Conservation (phyloP, 2,329 filamentous ascomycete species). For the Xylariaceae sp. region DNA sequence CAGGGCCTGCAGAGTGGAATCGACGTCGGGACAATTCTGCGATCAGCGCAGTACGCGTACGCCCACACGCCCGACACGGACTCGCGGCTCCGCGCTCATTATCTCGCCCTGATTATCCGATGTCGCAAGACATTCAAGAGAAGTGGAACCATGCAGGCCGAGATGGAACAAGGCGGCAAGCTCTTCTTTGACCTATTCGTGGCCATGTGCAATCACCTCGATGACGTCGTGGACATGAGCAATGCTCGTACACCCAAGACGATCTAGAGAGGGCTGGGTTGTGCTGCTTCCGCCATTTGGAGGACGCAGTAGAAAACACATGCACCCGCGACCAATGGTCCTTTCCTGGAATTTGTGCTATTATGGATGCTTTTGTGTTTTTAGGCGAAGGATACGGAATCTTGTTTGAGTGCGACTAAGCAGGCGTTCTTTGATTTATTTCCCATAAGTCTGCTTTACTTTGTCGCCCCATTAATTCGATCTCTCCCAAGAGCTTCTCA, state of each 20-base stretch:
- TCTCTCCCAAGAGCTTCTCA: conserved; percentile 27
- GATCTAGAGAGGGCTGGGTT: conserved; percentile 40
- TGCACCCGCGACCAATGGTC: conserved; percentile 5
- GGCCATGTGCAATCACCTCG: conserved; percentile 96
- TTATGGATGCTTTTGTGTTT: conserved; percentile 20
- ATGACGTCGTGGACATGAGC: conserved; percentile 87
- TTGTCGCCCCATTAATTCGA: conserved; percentile 37
- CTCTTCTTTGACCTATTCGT: conserved; percentile 98
- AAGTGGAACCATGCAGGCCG: conserved; percentile 97
- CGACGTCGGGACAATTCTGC: conserved; percentile 85
- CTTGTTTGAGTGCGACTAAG: conserved; percentile 17
- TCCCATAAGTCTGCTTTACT: conserved; percentile 32
- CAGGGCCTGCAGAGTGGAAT: conserved; percentile 91
- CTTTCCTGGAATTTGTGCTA: conserved; percentile 8
- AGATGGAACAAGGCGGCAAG: conserved; percentile 94
- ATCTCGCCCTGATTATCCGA: conserved; percentile 94
- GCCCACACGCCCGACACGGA: conserved; percentile 91
- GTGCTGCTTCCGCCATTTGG: not conserved
- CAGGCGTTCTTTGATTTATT: conserved; percentile 24
- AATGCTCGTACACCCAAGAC: conserved; percentile 59
- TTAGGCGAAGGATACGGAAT: conserved; percentile 3
- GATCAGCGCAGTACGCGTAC: conserved; percentile 92
- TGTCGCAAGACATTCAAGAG: conserved; percentile 97
- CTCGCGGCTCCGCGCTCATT: conserved; percentile 89
- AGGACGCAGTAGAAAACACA: not conserved